Evolutionary conservation across 2,329 filamentous ascomycete genomes (phyloP).

Genomic region (Alternaria brassicicola): DNA sequence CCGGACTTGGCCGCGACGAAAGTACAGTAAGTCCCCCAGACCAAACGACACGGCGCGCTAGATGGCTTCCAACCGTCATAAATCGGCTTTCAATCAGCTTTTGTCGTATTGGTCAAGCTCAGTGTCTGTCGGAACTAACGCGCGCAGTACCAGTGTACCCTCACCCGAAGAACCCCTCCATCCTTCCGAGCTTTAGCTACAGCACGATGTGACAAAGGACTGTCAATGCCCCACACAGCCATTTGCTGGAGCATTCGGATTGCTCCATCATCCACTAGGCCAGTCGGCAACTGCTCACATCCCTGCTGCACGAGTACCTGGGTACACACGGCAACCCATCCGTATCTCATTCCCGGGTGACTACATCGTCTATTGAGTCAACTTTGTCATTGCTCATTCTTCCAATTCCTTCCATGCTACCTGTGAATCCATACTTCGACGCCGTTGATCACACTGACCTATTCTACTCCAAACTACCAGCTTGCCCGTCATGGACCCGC

Average conservation of each 20-base stretch:
- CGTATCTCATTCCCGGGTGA: conserved; percentile 28
- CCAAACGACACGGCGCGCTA: conserved; percentile 19
- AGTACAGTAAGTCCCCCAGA: conserved; percentile 21
- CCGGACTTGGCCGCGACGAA: conserved; percentile 20
- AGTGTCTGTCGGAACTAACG: conserved; percentile 16
- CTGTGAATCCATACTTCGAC: background rate
- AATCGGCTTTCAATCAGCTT: conserved; percentile 22
- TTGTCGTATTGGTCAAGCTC: conserved; percentile 33
- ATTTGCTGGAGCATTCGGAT: conserved; percentile 21
- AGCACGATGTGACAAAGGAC: conserved; percentile 16
- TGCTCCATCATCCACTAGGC: conserved; percentile 25
- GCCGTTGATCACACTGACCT: background rate
- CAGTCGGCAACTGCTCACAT: conserved; percentile 19
- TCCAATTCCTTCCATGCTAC: background rate
- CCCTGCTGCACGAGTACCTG: conserved; percentile 27
- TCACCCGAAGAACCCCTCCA: conserved; percentile 26
- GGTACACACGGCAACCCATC: conserved; percentile 25
- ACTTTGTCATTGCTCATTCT: conserved; percentile 2
- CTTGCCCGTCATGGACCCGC: conserved; percentile 43
- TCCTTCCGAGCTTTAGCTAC: conserved; percentile 17
- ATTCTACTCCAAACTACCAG: background rate
- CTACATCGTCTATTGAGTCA: conserved; percentile 10
- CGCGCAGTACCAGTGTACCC: conserved; percentile 18
- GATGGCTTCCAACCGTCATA: conserved; percentile 25
- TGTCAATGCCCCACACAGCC: conserved; percentile 24